Percentiles rank a stretch among this genome's conserved stretches.
These are phyloP conservation scores for Alternaria hordeiaustralica DNA, from an alignment of 2,329 filamentous ascomycete genomes.

Conservation along the genomic window DNA sequence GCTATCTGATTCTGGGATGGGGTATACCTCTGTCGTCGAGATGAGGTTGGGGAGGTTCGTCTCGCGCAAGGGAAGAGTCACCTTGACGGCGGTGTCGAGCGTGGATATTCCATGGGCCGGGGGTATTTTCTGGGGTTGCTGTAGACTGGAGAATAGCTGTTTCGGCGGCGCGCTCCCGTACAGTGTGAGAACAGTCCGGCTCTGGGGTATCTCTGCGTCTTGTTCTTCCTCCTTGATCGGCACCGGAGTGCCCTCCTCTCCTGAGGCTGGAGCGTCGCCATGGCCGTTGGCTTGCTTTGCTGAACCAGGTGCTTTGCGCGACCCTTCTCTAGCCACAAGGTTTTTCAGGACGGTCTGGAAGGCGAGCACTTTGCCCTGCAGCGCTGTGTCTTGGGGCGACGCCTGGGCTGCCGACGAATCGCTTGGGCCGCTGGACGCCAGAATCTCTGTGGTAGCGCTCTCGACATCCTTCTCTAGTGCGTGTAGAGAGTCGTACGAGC, in stretches of 20 bases:
- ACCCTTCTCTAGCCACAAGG: conserved; percentile 39
- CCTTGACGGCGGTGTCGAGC: conserved; percentile 51
- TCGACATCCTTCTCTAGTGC: conserved; percentile 54
- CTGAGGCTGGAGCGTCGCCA: conserved; percentile 10
- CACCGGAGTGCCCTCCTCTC: conserved; percentile 19
- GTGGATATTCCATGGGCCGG: conserved; percentile 44
- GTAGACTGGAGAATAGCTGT: conserved; percentile 87
- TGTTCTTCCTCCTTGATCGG: conserved; percentile 31
- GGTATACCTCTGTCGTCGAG: conserved; percentile 69
- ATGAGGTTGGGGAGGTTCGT: conserved; percentile 76
- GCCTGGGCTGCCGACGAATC: conserved; percentile 30
- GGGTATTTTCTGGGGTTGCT: conserved; percentile 56
- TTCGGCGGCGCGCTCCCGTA: conserved; percentile 75
- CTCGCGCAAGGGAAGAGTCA: conserved; percentile 64
- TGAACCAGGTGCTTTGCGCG: conserved; percentile 20
- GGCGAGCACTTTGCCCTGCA: conserved; percentile 41
- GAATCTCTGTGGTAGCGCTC: conserved; percentile 48
- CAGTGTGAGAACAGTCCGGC: conserved; percentile 73
- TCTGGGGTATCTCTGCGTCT: conserved; percentile 39
- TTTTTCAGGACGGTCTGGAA: conserved; percentile 42
- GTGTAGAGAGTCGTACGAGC: conserved; percentile 51
- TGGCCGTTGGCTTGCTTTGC: conserved; percentile 11
- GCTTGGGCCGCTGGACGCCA: conserved; percentile 39
- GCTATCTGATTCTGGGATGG: conserved; percentile 52
- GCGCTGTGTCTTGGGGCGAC: conserved; percentile 44